Conservation (phyloP, 306 rosid species). For the Sphenostylis stenocarpa region DNA sequence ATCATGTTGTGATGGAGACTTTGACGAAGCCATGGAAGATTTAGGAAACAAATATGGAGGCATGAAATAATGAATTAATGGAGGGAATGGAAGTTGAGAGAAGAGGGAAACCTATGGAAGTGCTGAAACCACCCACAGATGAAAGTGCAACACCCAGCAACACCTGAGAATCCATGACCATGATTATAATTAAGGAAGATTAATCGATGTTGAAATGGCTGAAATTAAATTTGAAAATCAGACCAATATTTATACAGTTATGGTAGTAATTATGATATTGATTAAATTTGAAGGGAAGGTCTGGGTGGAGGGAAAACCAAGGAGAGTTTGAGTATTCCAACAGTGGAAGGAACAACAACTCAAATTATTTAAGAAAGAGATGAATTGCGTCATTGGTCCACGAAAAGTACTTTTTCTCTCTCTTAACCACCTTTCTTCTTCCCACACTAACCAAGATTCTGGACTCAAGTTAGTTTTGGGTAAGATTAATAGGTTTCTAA, state of each 20-base stretch:
- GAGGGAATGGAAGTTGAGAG: background rate
- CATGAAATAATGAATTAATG: background rate
- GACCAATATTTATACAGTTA: background rate
- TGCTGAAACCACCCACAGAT: conserved; percentile 84
- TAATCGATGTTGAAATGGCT: background rate
- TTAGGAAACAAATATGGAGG: background rate
- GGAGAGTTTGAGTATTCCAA: conserved; percentile 8
- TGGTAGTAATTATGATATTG: background rate
- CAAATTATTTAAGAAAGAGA: conserved; percentile 40
- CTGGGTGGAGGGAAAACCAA: conserved; percentile 9
- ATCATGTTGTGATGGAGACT: background rate
- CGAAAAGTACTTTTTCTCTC: conserved; percentile 32
- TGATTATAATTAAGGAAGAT: background rate
- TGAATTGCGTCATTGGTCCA: conserved; percentile 37
- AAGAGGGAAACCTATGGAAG: conserved; percentile 82
- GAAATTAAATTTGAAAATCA: background rate
- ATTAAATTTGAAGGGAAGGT: background rate
- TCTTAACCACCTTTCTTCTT: no score
- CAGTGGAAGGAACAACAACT: background rate
- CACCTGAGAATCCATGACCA: conserved; percentile 75
- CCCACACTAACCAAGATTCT: no score
- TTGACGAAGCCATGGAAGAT: background rate
- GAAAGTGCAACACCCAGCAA: conserved; percentile 81
- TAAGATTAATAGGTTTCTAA: no score
- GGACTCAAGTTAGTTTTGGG: no score